A percentile compares a stretch with the other conserved stretches of the same genome.
These are phyloP conservation scores for Neofusicoccum laricinum DNA, from an alignment of 2,329 filamentous ascomycete species.

Conservation along the genomic window DNA sequence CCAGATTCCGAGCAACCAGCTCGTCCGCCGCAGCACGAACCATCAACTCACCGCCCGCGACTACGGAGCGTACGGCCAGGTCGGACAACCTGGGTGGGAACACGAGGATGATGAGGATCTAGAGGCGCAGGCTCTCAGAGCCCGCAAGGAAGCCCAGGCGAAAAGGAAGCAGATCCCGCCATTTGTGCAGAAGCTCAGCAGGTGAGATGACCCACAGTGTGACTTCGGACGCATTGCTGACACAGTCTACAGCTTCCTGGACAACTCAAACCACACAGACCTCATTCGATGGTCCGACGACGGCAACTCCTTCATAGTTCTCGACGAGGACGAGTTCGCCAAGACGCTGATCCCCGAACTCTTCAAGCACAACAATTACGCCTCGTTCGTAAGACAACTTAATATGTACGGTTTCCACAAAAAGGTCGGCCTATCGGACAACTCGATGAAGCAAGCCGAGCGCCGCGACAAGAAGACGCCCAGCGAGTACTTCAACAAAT, in stretches of 20 bases:
- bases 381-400: slow-evolving; percentile 71
- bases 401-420: slow-evolving; percentile 58
- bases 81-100: slow-evolving; percentile 56
- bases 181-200: slow-evolving; percentile 97
- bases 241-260: slow-evolving; percentile 70
- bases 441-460: slow-evolving; percentile 96
- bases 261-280: slow-evolving; percentile 88
- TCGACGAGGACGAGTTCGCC: slow-evolving; percentile 90
- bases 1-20: slow-evolving; percentile 37
- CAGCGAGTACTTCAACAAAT: slow-evolving; percentile 96
- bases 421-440: slow-evolving; percentile 75
- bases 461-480: slow-evolving; percentile 98
- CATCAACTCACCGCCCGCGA: slow-evolving; percentile 43
- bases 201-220: slow-evolving; percentile 55
- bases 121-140: slow-evolving; percentile 74
- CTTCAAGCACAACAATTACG: slow-evolving; percentile 79
- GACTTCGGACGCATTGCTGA: slow-evolving; percentile 10
- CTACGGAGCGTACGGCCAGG: slow-evolving; percentile 15
- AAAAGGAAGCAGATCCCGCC: slow-evolving; percentile 96
- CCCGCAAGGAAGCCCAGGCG: slow-evolving; percentile 81
- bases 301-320: slow-evolving; percentile 91
- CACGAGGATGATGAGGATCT: slow-evolving; percentile 73
- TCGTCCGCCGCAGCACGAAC: slow-evolving; percentile 46
- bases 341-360: slow-evolving; percentile 70
- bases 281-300: slow-evolving; percentile 96